phyloP scores from a whole-genome alignment of 352 stramenopile species.

The Globisporangium perplexum region DNA sequence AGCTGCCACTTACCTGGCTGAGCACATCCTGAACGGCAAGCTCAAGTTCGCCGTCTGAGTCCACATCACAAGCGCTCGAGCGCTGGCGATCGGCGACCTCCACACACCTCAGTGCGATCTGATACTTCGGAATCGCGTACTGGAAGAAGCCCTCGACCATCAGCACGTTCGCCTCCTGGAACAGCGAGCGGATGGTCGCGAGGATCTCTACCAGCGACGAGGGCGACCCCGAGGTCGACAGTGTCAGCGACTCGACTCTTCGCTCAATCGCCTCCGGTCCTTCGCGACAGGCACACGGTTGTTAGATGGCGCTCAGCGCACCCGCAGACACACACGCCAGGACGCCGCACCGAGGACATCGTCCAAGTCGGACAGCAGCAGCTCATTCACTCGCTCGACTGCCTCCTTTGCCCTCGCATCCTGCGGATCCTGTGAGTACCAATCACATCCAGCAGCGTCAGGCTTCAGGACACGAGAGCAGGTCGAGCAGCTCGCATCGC shows the following conservation, averaged over 20 bases:
- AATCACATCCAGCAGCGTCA: not conserved
- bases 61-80: not conserved
- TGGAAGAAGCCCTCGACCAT: slow-evolving; percentile 59
- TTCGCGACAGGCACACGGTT: not conserved
- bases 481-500: not conserved
- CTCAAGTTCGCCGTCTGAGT: slow-evolving; percentile 3
- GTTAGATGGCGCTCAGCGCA: not conserved
- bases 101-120: slow-evolving; percentile 30
- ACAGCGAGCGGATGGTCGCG: slow-evolving; percentile 23
- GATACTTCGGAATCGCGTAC: slow-evolving; percentile 56
- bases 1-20: not conserved
- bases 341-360: slow-evolving; percentile 1
- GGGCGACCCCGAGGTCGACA: slow-evolving; percentile 2
- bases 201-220: slow-evolving; percentile 18
- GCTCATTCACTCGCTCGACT: slow-evolving; percentile 26
- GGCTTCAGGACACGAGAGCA: not conserved
- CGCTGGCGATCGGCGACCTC: slow-evolving; percentile 14
- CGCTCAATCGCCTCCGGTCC: not conserved
- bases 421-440: slow-evolving; percentile 19
- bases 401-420: slow-evolving; percentile 22
- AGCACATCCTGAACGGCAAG: not conserved
- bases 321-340: not conserved
- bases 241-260: slow-evolving; percentile 3
- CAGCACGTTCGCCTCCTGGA: slow-evolving; percentile 53
- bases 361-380: slow-evolving; percentile 19